These are phyloP conservation scores for Saccharomycopsis sp. DNA, from an alignment of 805 yeast genomes.

Conservation along the genomic window DNA sequence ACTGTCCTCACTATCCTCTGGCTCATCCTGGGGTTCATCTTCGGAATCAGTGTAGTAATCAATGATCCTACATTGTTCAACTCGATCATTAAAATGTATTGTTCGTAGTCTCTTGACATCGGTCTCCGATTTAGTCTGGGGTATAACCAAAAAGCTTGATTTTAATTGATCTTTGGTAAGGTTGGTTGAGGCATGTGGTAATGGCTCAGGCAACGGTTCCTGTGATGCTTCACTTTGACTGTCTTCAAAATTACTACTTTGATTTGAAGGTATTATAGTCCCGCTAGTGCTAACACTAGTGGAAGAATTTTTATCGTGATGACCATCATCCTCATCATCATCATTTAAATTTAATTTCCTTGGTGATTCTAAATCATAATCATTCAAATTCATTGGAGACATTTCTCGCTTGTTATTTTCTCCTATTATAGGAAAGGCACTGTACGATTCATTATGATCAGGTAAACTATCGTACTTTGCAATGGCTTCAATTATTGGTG, in stretches of 20 bases:
- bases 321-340: neutral
- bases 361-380: neutral
- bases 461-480: neutral
- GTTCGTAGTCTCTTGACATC: conserved; percentile 38
- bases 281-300: neutral
- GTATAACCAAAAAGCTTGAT: conserved; percentile 17
- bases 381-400: conserved; percentile 10
- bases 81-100: conserved; percentile 90
- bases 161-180: conserved; percentile 8
- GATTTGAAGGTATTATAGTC: neutral
- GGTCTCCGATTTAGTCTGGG: conserved; percentile 7
- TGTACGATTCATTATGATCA: neutral
- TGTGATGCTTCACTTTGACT: neutral
- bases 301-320: neutral
- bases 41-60: conserved; percentile 31
- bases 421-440: too few relatives aligned
- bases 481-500: conserved; percentile 4
- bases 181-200: neutral
- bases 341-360: neutral
- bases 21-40: conserved; percentile 25
- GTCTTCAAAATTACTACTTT: neutral
- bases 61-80: conserved; percentile 87
- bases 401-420: conserved; percentile 2
- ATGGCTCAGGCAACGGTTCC: neutral
- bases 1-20: conserved; percentile 28